A percentile compares a stretch with the other conserved stretches of the same genome.
These are phyloP conservation scores for Phyllosticta ampelicida DNA, from an alignment of 2,329 filamentous ascomycete genomes.

Conservation along the genomic window DNA sequence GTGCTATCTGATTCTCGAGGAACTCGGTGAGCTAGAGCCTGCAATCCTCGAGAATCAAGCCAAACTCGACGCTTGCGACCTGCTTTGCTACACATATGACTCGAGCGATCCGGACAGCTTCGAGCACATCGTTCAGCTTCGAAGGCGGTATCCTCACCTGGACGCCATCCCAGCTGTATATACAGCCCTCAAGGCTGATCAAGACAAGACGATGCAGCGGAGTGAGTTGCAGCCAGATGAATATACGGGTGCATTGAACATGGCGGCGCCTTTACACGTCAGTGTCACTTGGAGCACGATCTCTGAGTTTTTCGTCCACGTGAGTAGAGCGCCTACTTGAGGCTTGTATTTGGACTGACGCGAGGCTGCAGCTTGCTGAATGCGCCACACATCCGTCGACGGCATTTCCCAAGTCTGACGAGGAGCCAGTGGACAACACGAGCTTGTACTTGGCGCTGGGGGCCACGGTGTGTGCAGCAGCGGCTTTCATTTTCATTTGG, in stretches of 20 bases:
- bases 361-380: conserved; percentile 55
- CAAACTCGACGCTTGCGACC: conserved; percentile 84
- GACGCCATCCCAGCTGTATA: conserved; percentile 88
- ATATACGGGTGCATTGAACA: conserved; percentile 74
- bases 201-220: conserved; percentile 93
- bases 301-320: conserved; percentile 77
- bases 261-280: conserved; percentile 86
- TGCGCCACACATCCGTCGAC: conserved; percentile 81
- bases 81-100: conserved; percentile 93
- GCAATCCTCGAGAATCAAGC: conserved; percentile 86
- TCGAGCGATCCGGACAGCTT: conserved; percentile 96
- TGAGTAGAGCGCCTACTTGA: conserved; percentile 24
- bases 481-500: conserved; percentile 51
- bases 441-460: conserved; percentile 77
- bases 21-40: conserved; percentile 89
- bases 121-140: conserved; percentile 73
- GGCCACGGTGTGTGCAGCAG: conserved; percentile 51
- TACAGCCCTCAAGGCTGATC: conserved; percentile 86
- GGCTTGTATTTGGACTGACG: conserved; percentile 1
- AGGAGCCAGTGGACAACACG: conserved; percentile 73
- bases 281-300: conserved; percentile 93
- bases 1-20: conserved; percentile 90
- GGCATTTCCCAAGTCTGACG: conserved; percentile 81
- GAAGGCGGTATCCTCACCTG: conserved; percentile 68
- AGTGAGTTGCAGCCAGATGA: conserved; percentile 81